Conservation (phyloP, 495 filamentous ascomycete genomes). For the Margaritispora aquatica region DNA sequence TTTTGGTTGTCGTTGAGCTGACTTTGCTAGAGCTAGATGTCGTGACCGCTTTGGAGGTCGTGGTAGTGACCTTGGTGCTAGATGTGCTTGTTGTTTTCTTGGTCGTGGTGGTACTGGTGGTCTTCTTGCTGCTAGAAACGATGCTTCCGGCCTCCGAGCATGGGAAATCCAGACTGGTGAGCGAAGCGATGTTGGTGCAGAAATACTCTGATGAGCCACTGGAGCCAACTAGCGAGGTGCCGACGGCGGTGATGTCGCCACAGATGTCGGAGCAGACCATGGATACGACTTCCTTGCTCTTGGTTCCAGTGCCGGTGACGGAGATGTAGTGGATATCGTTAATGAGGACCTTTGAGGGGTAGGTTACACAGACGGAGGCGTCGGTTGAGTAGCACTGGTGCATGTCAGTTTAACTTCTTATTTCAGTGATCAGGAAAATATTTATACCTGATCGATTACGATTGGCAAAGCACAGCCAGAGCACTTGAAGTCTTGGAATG, state of each 20-base stretch:
- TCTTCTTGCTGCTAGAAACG: not conserved
- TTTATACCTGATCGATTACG: constrained; percentile 1
- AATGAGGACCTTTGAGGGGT: constrained; percentile 5
- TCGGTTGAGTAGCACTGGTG: constrained; percentile 1
- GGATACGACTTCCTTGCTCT: constrained; percentile 2
- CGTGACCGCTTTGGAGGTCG: too few species aligned
- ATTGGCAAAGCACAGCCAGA: not conserved
- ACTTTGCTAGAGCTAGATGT: not conserved
- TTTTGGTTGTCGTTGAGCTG: not conserved
- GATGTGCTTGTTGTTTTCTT: not conserved
- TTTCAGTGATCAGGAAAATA: not conserved
- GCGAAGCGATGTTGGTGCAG: constrained; percentile 3
- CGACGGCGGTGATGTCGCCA: not conserved
- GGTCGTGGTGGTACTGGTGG: not conserved
- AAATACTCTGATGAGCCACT: constrained; percentile 1
- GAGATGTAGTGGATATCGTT: constrained; percentile 9
- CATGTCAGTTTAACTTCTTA: not conserved
- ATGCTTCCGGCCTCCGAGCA: not conserved
- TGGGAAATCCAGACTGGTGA: not conserved
- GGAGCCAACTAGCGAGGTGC: not conserved
- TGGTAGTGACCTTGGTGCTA: not conserved
- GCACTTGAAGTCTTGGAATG: constrained; percentile 31
- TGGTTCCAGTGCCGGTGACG: constrained; percentile 4
- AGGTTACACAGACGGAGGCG: not conserved
- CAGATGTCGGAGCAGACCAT: constrained; percentile 5